Base-by-base conservation (phyloP, 1,139 yeast species). In the Wickerhamomyces sp. region DNA sequence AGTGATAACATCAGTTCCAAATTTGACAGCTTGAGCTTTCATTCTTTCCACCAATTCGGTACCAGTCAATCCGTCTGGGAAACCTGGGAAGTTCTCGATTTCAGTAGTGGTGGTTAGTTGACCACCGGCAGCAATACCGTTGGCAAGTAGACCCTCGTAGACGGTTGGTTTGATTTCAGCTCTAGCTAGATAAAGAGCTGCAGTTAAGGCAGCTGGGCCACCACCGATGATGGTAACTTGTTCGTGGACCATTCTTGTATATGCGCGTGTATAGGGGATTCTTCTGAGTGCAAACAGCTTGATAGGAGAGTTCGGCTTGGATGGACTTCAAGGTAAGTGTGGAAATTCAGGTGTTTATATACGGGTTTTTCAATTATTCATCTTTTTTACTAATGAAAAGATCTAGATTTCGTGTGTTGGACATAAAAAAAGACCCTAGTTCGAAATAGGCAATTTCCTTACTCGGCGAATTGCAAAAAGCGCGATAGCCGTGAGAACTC, bases 181-280 rank as follows among this genome's bases (percentile, higher is more conserved):
- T 64, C 98, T 80, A 22, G 97, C 81, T 42, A 91, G 72, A 64
- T 91, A 91, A 62, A 91, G 86, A 50, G 98, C 98, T 34, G 98
- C 98, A 31, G 98, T 91, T 71, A 91, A 96, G 38, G 97, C 98
- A 42, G 98, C 98, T 37, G 98, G 98, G 51, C 98, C 98, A 35
- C 97, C 89, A 32, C 97, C 97, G 47, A 89, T 82, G 54, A 89
- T 87, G 35, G 95, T 87, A 45, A 88, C 96, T 66, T 72, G 77
- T 68, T 85, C 79, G 64, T 88, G 96, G 52, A 75, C 84, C 88
- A 80, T 81, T 72, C 71, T 41, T n/a, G 23, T 22, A 8, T 31
- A 16, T 33, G 16, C n/a, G n/a, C n/a, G n/a, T n/a, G n/a, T n/a
- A n/a, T n/a, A n/a, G n/a, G n/a, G n/a, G n/a, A n/a, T n/a, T 23